These are phyloP conservation scores for Globisporangium camurandrum DNA, from an alignment of 352 stramenopile species.

Conservation along the genomic window DNA sequence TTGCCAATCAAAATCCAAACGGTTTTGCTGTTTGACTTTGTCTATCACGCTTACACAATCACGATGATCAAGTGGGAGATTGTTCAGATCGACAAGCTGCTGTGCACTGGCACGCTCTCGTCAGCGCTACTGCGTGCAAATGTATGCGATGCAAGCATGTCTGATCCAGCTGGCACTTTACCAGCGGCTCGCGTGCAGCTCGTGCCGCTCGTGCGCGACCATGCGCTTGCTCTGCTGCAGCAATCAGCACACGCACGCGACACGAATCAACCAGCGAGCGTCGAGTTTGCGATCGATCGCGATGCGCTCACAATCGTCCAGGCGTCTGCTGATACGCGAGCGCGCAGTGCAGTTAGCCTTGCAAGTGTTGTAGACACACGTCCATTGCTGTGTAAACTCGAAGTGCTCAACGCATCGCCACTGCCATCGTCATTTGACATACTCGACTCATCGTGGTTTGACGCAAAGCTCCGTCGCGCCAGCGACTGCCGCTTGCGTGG, in stretches of 20 bases:
- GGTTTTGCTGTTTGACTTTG: too few species aligned
- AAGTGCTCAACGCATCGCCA: neutral
- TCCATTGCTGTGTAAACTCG: constrained; percentile 4
- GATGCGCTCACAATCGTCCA: constrained; percentile 1
- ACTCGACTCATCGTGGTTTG: constrained; percentile 24
- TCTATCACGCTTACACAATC: neutral
- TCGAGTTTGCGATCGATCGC: constrained; percentile 6
- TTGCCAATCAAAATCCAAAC: too few species aligned
- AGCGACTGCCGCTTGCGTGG: constrained; percentile 35
- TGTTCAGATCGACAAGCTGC: constrained; percentile 14
- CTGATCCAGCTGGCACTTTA: too few species aligned
- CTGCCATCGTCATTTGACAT: neutral
- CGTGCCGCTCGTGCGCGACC: neutral
- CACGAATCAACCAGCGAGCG: neutral
- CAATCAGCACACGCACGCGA: neutral
- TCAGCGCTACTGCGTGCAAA: constrained; percentile 7
- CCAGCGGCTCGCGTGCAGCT: constrained; percentile 3
- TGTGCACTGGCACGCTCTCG: constrained; percentile 17
- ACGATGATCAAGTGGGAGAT: constrained; percentile 27
- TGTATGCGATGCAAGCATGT: neutral
- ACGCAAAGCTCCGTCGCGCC: constrained; percentile 39
- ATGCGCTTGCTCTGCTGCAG: constrained; percentile 5
- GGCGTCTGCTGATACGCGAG: neutral
- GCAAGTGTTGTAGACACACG: too few species aligned
- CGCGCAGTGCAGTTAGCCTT: neutral